Evolutionary conservation across 202 grass and related monocot species (phyloP).

Genomic region (Alloteropsis angusta): DNA sequence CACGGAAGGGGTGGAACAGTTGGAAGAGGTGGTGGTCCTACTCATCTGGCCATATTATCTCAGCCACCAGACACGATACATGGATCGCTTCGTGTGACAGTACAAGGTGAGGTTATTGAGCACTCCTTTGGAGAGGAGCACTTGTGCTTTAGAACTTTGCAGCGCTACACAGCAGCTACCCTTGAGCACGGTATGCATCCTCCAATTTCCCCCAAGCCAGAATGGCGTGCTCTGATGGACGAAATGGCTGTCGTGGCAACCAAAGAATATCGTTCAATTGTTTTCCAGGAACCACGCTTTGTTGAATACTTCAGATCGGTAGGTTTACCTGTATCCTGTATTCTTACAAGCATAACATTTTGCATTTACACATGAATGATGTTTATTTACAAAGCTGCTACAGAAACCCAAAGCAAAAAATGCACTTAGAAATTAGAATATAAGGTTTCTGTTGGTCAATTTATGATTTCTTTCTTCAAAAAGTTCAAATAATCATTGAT

Average conservation of each 20-base stretch:
- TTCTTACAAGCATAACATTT: background rate
- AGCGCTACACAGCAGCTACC: constrained; percentile 91
- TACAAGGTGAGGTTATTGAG: constrained; percentile 97
- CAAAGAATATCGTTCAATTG: constrained; percentile 78
- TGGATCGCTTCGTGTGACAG: constrained; percentile 84
- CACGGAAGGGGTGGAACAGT: constrained; percentile 96
- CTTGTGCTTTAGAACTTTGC: constrained; percentile 92
- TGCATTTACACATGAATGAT: constrained; percentile 1
- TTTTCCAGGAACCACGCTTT: constrained; percentile 91
- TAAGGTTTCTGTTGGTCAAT: background rate
- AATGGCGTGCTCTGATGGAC: constrained; percentile 93
- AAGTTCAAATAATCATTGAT: background rate
- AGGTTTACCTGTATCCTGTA: constrained; percentile 25
- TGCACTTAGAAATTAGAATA: background rate
- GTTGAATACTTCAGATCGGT: constrained; percentile 98
- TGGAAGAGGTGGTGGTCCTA: constrained; percentile 91
- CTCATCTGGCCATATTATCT: constrained; percentile 94
- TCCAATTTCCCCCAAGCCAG: constrained; percentile 80
- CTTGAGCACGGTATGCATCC: constrained; percentile 97
- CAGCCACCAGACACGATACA: constrained; percentile 90
- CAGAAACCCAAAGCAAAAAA: background rate
- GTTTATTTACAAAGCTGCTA: background rate
- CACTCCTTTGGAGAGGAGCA: constrained; percentile 93
- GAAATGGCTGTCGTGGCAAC: constrained; percentile 84
- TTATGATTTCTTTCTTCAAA: background rate